Evolutionary conservation across 2,329 filamentous ascomycete genomes (phyloP).

Genomic region (Trichoderma koningii): DNA sequence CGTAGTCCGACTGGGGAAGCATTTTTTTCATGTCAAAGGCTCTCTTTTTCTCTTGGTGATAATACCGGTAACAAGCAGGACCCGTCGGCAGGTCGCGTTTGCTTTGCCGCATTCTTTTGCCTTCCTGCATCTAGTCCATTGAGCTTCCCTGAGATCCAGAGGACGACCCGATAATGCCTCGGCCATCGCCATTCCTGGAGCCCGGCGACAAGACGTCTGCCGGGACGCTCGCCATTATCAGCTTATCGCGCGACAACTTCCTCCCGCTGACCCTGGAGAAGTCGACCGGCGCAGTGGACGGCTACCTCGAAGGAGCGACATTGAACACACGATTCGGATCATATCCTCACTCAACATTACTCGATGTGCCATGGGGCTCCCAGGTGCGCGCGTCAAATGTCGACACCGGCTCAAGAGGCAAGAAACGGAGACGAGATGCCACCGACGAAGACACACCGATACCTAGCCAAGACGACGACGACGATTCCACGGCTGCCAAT

Average conservation of each 20-base stretch:
- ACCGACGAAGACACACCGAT: slow-evolving; percentile 48
- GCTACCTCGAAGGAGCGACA: slow-evolving; percentile 74
- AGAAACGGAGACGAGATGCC: slow-evolving; percentile 60
- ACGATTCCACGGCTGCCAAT: slow-evolving; percentile 39
- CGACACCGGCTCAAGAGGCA: slow-evolving; percentile 85
- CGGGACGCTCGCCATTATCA: slow-evolving; percentile 75
- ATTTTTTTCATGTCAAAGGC: slow-evolving; percentile 8
- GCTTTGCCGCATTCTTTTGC: neutral
- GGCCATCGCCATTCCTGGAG: slow-evolving; percentile 75
- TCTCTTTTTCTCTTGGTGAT: neutral
- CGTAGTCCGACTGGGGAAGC: neutral
- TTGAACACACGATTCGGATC: slow-evolving; percentile 95
- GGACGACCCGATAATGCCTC: slow-evolving; percentile 38
- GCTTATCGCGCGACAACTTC: slow-evolving; percentile 84
- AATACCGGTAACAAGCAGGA: neutral
- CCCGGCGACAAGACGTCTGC: slow-evolving; percentile 63
- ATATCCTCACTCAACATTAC: slow-evolving; percentile 76
- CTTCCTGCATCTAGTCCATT: neutral
- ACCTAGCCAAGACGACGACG: slow-evolving; percentile 41
- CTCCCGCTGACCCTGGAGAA: slow-evolving; percentile 71
- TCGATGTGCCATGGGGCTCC: slow-evolving; percentile 83
- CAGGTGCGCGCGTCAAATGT: slow-evolving; percentile 88
- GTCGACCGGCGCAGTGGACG: slow-evolving; percentile 63
- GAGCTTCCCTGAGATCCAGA: neutral
- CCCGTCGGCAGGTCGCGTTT: neutral